Evolutionary conservation across 1,284 basidiomycete genomes (phyloP).

Genomic region (Inonotus hispidus): DNA sequence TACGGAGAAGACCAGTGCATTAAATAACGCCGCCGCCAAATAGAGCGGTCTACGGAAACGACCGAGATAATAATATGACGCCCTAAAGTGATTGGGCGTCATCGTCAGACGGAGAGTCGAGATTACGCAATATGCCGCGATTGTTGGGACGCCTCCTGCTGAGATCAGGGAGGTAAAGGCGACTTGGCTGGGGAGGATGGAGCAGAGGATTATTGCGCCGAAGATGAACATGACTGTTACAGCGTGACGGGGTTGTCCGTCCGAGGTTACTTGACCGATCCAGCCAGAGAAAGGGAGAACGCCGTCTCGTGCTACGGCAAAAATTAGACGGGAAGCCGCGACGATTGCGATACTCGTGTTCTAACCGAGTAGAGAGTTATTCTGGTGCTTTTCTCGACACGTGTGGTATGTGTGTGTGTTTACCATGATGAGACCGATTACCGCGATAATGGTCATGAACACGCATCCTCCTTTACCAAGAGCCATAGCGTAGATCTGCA

Average conservation of each 20-base stretch:
- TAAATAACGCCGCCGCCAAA: conserved; percentile 61
- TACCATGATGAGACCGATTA: conserved; percentile 73
- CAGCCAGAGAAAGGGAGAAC: conserved; percentile 76
- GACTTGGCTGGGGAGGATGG: conserved; percentile 79
- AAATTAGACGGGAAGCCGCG: conserved; percentile 78
- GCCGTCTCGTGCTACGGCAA: conserved; percentile 84
- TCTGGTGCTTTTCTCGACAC: background rate
- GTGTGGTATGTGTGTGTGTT: conserved; percentile 21
- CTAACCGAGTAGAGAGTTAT: conserved; percentile 31
- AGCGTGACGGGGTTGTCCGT: conserved; percentile 74
- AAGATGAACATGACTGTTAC: conserved; percentile 79
- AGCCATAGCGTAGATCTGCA: conserved; percentile 76
- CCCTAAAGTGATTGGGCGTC: conserved; percentile 70
- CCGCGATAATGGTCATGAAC: conserved; percentile 80
- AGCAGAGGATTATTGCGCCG: conserved; percentile 66
- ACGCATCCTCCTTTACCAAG: conserved; percentile 71
- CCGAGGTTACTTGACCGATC: conserved; percentile 66
- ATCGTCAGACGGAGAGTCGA: conserved; percentile 62
- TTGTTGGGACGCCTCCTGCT: conserved; percentile 75
- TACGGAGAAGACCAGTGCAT: conserved; percentile 66
- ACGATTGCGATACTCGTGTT: conserved; percentile 82
- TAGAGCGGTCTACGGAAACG: conserved; percentile 64
- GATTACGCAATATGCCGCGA: conserved; percentile 79
- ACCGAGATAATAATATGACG: conserved; percentile 67
- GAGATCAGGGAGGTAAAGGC: conserved; percentile 84